Base-by-base conservation (phyloP, 139 green algal species). In the Micractinium conductrix region DNA sequence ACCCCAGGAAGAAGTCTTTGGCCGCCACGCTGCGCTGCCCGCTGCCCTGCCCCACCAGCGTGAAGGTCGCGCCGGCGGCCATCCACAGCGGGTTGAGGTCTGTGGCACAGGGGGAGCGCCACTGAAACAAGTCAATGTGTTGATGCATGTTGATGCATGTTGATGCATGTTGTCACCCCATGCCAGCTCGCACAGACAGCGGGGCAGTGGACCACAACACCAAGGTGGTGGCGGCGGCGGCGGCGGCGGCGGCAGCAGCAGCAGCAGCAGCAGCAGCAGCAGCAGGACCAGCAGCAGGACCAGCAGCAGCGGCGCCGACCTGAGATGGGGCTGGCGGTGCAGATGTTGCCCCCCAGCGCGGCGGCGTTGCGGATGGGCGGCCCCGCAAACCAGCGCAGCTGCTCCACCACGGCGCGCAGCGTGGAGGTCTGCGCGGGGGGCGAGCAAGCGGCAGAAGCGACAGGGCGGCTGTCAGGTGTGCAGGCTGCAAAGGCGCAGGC, bases 341-440 rank as follows among this genome's bases (percentile, higher is more conserved):
- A 88, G 53, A 99, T 93, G 90, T 99, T 99, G 69, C 97, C 97
- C 33, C 92, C 97, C 30, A 99, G 48, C 2, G 90, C 92, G 2
- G 96, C 94, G n/a, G 94, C 92, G 84, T 99, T 99, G 69, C 97
- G 93, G 85, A 99, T 98, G 88, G 98, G 83, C 37, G 84, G 73
- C 37, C 87, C 87, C 33, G 95, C 95, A 93, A 98, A 97, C 91
- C 92, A 98, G 74, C 91, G 85, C 38, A 99, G 94, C 93, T 99
- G 97, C 62, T 96, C 90, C 2, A 91, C 83, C 42, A 98, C 86
- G 8, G 97, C 96, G 9, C 78, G 69, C 84, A 87, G 65, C 17
- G 88, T 88, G 17, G 80, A 84, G 0, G 91, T 93, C 76, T 82
- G 75, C 17, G n/a, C 35, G 2, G 30, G 5, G 44, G 30, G 26